Evolutionary conservation across 129 eudicot genomes (phyloP), one percentile per base, ranked within the genome.

Genomic region (Smallanthus sonchifolius): DNA sequence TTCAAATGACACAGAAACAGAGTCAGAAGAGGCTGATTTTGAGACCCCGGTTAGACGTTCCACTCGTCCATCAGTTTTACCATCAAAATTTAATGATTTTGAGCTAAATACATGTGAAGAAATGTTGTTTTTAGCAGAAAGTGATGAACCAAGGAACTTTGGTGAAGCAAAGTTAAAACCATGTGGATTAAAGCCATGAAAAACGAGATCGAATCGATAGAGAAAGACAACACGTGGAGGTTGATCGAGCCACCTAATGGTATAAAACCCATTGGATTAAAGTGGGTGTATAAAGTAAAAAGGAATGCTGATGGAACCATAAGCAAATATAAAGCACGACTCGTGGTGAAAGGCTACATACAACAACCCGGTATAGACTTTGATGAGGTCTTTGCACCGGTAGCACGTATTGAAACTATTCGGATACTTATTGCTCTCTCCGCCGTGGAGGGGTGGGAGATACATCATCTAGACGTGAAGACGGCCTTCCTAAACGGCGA

Each of bases 241-340:
- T 52, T 82, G 0, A 67, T 77, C 1, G 59, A 72, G 0, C 4
- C 10, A 7, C 65, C 82, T 0, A 32, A 56, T 3, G 20, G 20
- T 0, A 56, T 16, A 20, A 55, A 43, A 0, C 4, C 43, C 0
- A 77, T 77, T 6, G 76, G 79, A 0, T 7, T 76, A 9, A 82
- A 82, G 30, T 71, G 78, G 85, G 47, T 82, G 0, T 77, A 8
- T 30, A 67, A 69, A 6, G 45, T 63, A 0, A 77, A 77, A 14
- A 43, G 32, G 1, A 47, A 82, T 43, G 24, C 37, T 1, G 24
- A n/a, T 15, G 45, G 45, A 0, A 4, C 28, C 3, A 15, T 35
- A 4, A 63, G 7, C 28, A 35, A 62, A 9, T n/a, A 63, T 10
- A 63, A 35, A 35, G 68, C 45, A 0, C 9, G 28, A 0, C 15